Percentiles rank a stretch among this genome's conserved stretches.
These are phyloP conservation scores for Favolaschia claudopus DNA, from an alignment of 768 basidiomycete species.

Conservation along the genomic window DNA sequence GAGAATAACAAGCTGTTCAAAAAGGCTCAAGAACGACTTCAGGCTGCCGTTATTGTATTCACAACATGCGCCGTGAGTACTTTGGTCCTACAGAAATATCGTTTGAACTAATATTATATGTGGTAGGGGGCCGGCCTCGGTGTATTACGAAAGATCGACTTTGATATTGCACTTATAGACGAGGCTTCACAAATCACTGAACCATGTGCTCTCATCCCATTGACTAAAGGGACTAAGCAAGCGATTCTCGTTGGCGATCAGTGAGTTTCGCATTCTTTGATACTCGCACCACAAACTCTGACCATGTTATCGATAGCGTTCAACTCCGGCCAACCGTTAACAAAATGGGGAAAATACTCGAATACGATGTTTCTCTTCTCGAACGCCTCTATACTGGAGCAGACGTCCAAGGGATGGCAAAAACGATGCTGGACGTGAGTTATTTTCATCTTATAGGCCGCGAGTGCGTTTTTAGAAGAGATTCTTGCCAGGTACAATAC, in stretches of 20 bases:
- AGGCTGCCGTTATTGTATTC: conserved; percentile 64
- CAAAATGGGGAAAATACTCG: conserved; percentile 61
- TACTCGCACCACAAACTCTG: not conserved
- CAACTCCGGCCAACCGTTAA: conserved; percentile 72
- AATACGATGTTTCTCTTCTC: conserved; percentile 67
- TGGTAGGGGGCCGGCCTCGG: conserved; percentile 61
- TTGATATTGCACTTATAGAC: conserved; percentile 70
- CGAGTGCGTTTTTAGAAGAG: not conserved
- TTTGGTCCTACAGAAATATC: not conserved
- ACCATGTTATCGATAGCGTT: conserved; percentile 49
- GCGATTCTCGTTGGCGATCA: conserved; percentile 76
- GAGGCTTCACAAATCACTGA: conserved; percentile 79
- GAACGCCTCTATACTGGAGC: conserved; percentile 62
- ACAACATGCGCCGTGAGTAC: conserved; percentile 64
- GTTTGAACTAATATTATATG: not conserved
- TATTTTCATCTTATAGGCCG: not conserved
- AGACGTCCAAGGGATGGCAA: conserved; percentile 44
- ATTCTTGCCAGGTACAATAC: conserved; percentile 58
- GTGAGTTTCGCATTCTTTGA: conserved; percentile 46
- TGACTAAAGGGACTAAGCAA: conserved; percentile 66
- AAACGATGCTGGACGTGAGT: conserved; percentile 68
- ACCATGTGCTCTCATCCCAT: conserved; percentile 67
- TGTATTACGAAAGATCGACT: conserved; percentile 60
- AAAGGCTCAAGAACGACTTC: conserved; percentile 65
- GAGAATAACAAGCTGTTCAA: conserved; percentile 65